Conservation (phyloP, 768 basidiomycete genomes). For the Russula sp. region DNA sequence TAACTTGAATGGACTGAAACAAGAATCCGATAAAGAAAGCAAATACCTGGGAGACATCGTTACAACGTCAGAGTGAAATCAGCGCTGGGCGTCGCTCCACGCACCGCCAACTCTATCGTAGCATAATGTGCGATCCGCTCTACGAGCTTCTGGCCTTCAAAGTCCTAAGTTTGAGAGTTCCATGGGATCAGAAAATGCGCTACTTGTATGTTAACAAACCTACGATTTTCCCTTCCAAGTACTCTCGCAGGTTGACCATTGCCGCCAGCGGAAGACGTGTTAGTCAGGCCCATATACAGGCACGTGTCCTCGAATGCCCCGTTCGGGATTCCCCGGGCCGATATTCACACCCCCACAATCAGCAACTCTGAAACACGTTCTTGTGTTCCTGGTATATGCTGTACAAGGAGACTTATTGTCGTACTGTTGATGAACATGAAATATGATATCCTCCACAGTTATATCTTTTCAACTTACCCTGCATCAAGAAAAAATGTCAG, state of each 20-base stretch:
- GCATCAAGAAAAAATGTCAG: background rate
- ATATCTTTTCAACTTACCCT: too few species aligned
- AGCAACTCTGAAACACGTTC: too few species aligned
- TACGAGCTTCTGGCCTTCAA: conserved; percentile 56
- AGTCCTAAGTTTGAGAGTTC: conserved; percentile 47
- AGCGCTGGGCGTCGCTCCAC: conserved; percentile 28
- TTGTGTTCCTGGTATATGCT: too few species aligned
- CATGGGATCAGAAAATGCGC: background rate
- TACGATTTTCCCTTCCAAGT: conserved; percentile 39
- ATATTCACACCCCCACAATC: too few species aligned
- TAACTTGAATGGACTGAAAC: conserved; percentile 52
- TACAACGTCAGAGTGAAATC: background rate
- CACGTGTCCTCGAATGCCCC: too few species aligned
- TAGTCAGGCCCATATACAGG: too few species aligned
- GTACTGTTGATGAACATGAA: too few species aligned
- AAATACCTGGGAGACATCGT: conserved; percentile 40
- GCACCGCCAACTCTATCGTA: conserved; percentile 48
- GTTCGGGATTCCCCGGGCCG: too few species aligned
- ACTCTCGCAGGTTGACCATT: conserved; percentile 25
- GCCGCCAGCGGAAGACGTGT: too few species aligned
- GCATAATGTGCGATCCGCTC: conserved; percentile 47
- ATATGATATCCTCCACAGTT: too few species aligned
- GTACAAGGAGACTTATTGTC: too few species aligned
- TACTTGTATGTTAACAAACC: conserved; percentile 11
- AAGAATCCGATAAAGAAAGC: conserved; percentile 58